phyloP scores from a whole-genome alignment of 331 rosid genomes.

The Spiraea crenata region DNA sequence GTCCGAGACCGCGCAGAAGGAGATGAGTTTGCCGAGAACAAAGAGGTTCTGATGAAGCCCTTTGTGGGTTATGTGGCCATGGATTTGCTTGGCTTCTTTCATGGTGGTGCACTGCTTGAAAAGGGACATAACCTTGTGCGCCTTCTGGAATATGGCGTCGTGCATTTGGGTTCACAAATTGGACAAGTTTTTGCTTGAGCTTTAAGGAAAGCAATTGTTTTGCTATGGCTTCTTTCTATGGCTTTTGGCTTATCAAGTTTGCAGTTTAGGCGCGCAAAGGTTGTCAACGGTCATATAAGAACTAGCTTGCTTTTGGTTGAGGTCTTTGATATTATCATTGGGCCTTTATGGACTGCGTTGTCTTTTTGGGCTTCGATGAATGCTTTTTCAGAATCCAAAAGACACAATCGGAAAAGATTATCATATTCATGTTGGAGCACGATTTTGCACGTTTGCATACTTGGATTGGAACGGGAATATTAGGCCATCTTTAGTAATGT shows the following conservation, averaged over 20 bases:
- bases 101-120: slow-evolving; percentile 43
- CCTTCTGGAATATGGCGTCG: slow-evolving; percentile 20
- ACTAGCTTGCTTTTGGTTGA: background rate
- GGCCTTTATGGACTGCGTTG: background rate
- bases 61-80: slow-evolving; percentile 41
- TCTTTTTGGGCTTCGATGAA: no score
- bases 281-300: background rate
- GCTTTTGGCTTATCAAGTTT: background rate
- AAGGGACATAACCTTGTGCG: slow-evolving; percentile 33
- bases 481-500: no score
- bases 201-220: background rate
- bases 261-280: background rate
- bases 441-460: no score
- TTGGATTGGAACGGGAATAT: no score
- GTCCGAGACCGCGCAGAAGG: slow-evolving; percentile 44
- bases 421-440: no score
- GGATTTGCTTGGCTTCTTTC: slow-evolving; percentile 38
- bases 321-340: background rate
- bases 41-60: slow-evolving; percentile 51
- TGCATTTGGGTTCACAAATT: slow-evolving; percentile 16
- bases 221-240: background rate
- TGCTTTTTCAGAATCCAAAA: no score
- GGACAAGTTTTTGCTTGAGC: background rate
- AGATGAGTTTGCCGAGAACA: slow-evolving; percentile 53
- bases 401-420: no score